Evolutionary conservation across 352 stramenopile species (phyloP).

Genomic region (Pythium apleroticum): DNA sequence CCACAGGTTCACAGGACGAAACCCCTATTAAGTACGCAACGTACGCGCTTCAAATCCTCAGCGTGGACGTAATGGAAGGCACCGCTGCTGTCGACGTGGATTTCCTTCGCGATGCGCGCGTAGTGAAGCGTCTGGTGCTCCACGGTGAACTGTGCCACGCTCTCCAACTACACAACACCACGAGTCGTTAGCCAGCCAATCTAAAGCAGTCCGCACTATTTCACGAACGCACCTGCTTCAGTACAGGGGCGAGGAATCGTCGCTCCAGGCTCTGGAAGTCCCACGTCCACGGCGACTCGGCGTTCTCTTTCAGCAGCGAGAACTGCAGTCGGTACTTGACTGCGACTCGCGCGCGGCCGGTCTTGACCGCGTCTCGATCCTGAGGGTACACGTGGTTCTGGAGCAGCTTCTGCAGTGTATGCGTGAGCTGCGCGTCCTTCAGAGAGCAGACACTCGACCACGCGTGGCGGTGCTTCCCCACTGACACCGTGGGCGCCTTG

Average conservation of each 20-base stretch:
- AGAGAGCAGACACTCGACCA: slow-evolving; percentile 38
- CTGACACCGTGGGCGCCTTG: slow-evolving; percentile 26
- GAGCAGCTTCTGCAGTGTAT: slow-evolving; percentile 39
- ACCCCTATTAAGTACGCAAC: background rate
- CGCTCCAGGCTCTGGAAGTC: slow-evolving; percentile 40
- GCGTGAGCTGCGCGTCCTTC: slow-evolving; percentile 16
- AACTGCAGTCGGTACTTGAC: slow-evolving; percentile 72
- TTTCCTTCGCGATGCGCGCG: slow-evolving; percentile 56
- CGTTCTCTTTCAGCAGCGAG: slow-evolving; percentile 61
- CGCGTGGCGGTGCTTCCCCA: slow-evolving; percentile 70
- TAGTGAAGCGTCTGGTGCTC: slow-evolving; percentile 75
- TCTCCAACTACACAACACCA: slow-evolving; percentile 21
- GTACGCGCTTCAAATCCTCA: slow-evolving; percentile 70
- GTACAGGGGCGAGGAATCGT: slow-evolving; percentile 41
- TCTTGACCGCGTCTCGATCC: background rate
- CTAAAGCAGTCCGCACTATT: background rate
- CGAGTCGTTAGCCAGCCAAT: background rate
- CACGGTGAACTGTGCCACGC: slow-evolving; percentile 66
- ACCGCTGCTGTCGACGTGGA: slow-evolving; percentile 34
- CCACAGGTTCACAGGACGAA: no score
- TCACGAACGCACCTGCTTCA: slow-evolving; percentile 39
- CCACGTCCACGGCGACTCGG: slow-evolving; percentile 43
- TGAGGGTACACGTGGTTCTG: slow-evolving; percentile 44
- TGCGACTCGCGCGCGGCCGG: slow-evolving; percentile 42
- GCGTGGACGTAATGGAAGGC: slow-evolving; percentile 46